These are phyloP conservation scores for Penicillium palitans DNA, from an alignment of 2,329 filamentous ascomycete species.

Conservation along the genomic window DNA sequence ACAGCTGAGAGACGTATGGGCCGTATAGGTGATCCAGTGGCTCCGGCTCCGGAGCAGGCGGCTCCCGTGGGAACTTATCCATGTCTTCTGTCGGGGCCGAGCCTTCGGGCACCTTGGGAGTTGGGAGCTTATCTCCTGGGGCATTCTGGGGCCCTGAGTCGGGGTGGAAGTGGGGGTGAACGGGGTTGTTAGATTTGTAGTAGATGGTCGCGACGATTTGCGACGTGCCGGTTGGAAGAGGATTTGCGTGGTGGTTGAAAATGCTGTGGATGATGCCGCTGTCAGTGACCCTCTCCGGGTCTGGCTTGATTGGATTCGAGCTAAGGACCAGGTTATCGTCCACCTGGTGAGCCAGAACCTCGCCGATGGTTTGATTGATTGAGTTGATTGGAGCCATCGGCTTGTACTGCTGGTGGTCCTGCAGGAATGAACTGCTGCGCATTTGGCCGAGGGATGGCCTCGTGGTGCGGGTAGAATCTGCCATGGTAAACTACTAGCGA, in stretches of 20 bases:
- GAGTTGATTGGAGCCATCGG: slow-evolving; percentile 36
- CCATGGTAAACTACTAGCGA: slow-evolving; percentile 25
- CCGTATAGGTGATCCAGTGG: slow-evolving; percentile 58
- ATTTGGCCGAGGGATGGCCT: slow-evolving; percentile 48
- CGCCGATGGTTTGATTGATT: slow-evolving; percentile 37
- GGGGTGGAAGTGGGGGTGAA: slow-evolving; percentile 50
- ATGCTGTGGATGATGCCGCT: slow-evolving; percentile 50
- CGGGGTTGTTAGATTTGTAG: slow-evolving; percentile 48
- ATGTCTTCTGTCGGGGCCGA: slow-evolving; percentile 54
- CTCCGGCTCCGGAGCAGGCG: slow-evolving; percentile 55
- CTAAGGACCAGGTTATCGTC: slow-evolving; percentile 35
- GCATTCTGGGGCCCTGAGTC: slow-evolving; percentile 44
- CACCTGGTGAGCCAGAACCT: slow-evolving; percentile 36
- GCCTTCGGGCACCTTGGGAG: slow-evolving; percentile 45
- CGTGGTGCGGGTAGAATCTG: slow-evolving; percentile 33
- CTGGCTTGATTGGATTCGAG: slow-evolving; percentile 40
- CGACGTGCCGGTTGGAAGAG: slow-evolving; percentile 42
- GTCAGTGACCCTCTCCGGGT: slow-evolving; percentile 45
- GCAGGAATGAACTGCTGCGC: slow-evolving; percentile 47
- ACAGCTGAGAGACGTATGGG: slow-evolving; percentile 55
- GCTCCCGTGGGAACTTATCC: slow-evolving; percentile 55
- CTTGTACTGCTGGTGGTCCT: slow-evolving; percentile 52
- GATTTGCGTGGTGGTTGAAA: slow-evolving; percentile 44
- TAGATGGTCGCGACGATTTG: slow-evolving; percentile 51
- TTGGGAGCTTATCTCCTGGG: slow-evolving; percentile 42